Evolutionary conservation across 148 eudicot species (phyloP), one percentile per base, ranked within the genome.

Genomic region (Cornus florida): DNA sequence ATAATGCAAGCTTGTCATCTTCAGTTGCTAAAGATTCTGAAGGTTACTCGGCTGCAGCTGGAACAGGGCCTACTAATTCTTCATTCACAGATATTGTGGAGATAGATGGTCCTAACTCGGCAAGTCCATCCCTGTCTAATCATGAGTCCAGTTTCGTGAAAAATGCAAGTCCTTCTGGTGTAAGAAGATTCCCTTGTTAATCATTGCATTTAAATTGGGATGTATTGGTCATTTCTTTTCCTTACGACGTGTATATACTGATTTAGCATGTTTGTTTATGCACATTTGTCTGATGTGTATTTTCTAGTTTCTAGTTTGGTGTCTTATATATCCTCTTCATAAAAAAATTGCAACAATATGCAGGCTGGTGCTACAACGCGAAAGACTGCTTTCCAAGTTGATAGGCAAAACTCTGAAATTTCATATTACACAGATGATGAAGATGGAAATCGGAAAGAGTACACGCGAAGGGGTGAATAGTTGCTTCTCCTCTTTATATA

Each of bases 391-490:
- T 0, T 80, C 2, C 92, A 93, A 83, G 87, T 81, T 79, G 97
- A 93, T 59, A 89, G 89, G 80, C 93, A 89, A 70, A 91, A 89
- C 82, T 89, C 97, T 79, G 97, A 93, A 78, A 79, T 85, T 46
- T 86, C 91, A 59, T 93, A 93, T 82, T 91, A 89, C 76, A 92
- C 93, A 46, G 97, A 93, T 81, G 97, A 93, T 79, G 97, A 93
- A 85, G 97, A 93, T 82, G 91, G 83, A 31, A 91, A 93, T 79
- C 84, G 74, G 86, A 91, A 89, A 81, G 91, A 91, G 81, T 93
- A 93, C 81, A 78, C 83, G 19, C 82, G 89, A 77, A 83, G 97
- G 83, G 97, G 97, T 93, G 65, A 84, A 76, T 8, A 77, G n/a
- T 2, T n/a, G 70, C 14, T 24, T 77, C 67, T 28, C 4, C 8